A percentile compares a stretch with the other conserved stretches of the same genome.
phyloP scores from a whole-genome alignment of 2,329 filamentous ascomycete species.

The Drechslerella dactyloides region DNA sequence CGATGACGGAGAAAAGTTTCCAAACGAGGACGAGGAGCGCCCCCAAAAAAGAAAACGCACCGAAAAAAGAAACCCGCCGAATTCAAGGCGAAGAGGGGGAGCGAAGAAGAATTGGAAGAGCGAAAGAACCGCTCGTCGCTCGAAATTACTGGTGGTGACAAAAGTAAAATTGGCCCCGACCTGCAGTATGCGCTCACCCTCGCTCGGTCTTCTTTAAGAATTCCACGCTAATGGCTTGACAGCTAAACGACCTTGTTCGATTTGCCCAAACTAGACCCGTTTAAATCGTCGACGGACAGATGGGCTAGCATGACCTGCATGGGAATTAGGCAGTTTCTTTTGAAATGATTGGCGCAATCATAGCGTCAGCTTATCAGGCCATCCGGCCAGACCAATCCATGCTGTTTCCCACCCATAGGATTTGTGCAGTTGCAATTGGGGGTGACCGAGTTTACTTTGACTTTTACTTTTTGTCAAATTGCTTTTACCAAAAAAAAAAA shows the following conservation, averaged over 20 bases:
- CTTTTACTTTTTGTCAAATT: no score
- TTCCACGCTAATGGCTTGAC: slow-evolving; percentile 36
- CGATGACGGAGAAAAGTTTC: slow-evolving; percentile 48
- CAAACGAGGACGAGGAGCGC: slow-evolving; percentile 40
- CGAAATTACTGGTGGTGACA: background rate
- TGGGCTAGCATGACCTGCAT: slow-evolving; percentile 50
- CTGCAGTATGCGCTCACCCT: background rate
- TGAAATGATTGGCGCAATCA: slow-evolving; percentile 50
- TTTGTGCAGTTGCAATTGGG: background rate
- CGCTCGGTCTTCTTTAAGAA: slow-evolving; percentile 5
- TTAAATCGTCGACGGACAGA: slow-evolving; percentile 39
- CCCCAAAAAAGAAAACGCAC: slow-evolving; percentile 23
- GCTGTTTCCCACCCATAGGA: background rate
- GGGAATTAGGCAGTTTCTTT: slow-evolving; percentile 51
- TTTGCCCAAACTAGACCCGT: slow-evolving; percentile 28
- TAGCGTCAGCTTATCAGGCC: slow-evolving; percentile 46
- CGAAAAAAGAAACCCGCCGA: slow-evolving; percentile 6
- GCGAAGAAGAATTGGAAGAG: background rate
- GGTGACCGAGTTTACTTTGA: no score
- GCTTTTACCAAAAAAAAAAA: no score
- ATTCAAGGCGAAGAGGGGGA: no score
- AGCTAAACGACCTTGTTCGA: background rate
- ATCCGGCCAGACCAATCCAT: background rate
- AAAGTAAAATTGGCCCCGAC: background rate
- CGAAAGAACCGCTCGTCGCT: background rate